These are phyloP conservation scores for Aspergillus ostianus DNA, from an alignment of 495 filamentous ascomycete genomes.

Conservation along the genomic window DNA sequence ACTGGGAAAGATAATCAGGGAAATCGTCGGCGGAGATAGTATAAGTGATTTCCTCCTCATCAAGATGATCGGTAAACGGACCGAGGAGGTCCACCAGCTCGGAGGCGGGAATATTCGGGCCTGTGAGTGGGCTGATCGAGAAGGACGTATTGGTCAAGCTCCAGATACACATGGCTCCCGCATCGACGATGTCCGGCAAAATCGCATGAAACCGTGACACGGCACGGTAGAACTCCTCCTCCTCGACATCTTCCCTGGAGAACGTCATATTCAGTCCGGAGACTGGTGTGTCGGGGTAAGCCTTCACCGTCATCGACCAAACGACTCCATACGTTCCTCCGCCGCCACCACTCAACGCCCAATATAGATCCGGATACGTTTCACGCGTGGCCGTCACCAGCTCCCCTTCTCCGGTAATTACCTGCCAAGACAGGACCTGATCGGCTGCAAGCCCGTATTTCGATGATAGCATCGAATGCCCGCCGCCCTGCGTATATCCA, in stretches of 20 bases:
- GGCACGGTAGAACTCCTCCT: constrained; percentile 45
- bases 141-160: constrained; percentile 49
- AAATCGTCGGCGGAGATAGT: constrained; percentile 29
- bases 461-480: constrained; percentile 53
- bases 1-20: constrained; percentile 46
- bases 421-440: constrained; percentile 59
- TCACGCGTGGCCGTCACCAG: constrained; percentile 51
- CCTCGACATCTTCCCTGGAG: constrained; percentile 21
- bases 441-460: constrained; percentile 62
- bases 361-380: constrained; percentile 62
- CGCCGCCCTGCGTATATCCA: constrained; percentile 61
- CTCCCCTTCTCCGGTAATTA: constrained; percentile 52
- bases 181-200: constrained; percentile 47
- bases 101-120: constrained; percentile 30
- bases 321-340: constrained; percentile 63
- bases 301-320: constrained; percentile 51
- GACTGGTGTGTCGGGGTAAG: constrained; percentile 37
- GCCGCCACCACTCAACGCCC: constrained; percentile 66
- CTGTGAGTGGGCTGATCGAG: constrained; percentile 41
- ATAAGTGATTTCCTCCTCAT: constrained; percentile 31
- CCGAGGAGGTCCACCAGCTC: constrained; percentile 26
- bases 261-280: constrained; percentile 34
- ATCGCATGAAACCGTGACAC: constrained; percentile 37
- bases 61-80: constrained; percentile 30
- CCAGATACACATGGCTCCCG: constrained; percentile 53